Evolutionary conservation across 108 stramenopile genomes (phyloP), one percentile per base, ranked within the genome.

Genomic region (Epipyxis sp.): DNA sequence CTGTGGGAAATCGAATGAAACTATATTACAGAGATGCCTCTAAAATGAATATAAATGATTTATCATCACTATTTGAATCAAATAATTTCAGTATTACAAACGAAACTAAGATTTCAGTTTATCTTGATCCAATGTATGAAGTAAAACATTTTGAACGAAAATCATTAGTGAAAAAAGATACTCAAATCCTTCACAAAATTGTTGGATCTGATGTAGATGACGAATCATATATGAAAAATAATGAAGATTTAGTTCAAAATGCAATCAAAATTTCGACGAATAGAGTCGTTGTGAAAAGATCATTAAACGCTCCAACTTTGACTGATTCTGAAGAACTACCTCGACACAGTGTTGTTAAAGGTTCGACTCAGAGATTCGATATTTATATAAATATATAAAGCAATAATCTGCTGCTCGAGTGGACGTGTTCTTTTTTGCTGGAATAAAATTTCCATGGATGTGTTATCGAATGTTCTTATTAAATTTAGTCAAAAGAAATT

Each of bases 121-220:
- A 35, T 32, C 61, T 65, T 37, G 61, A 65, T 25, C 61, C 61
- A 65, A 65, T 65, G 61, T 65, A 65, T 37, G 30, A 16, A 16
- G 34, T 32, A 29, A 3, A 16, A 10, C 61, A 16, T 35, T 16
- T 6, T 37, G 61, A 3, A 6, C 61, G 61, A 16, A 65, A 29
- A 25, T 29, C 61, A 10, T 6, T 35, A 3, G 35, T 29, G 27
- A 29, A 37, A 10, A 65, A 65, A 25, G 61, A 65, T 6, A 65
- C 61, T 6, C 61, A 65, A 37, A 25, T 65, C 6, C 35, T 65
- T 16, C 61, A 65, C 34, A 16, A 6, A 6, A 16, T 65, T 10
- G 35, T 37, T 16, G 46, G 20, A 13, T 13, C 13, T 50, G 6
- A 6, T 50, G 46, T 20, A 20, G 35, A 29, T 65, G 61, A 65